Evolutionary conservation across 2,329 filamentous ascomycete species (phyloP), one percentile per base, ranked within the genome.

Genomic region (Fusarium mangiferae): DNA sequence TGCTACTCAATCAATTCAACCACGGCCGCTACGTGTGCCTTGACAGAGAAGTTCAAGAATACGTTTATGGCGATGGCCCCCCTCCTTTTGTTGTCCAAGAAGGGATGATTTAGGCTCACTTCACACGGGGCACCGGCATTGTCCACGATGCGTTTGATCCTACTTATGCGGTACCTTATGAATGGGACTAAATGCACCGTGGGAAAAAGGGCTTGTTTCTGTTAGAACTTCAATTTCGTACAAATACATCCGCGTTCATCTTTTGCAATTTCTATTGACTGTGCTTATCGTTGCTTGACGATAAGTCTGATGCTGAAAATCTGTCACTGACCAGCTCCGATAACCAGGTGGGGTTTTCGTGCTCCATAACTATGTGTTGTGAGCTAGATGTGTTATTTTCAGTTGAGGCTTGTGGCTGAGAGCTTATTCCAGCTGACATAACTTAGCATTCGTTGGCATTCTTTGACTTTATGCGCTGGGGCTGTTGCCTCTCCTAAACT

Each of bases 1-100:
- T 44, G 28, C 7, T 28, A 7, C 7, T 7, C 7, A 28, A 28
- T 28, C 28, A 28, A 28, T 7, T 6, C 28, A 6, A 3, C 28
- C 7, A 45, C 1, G 63, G 63, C 6, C 51, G 51, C 20, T 64
- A 45, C 5, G 0, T 65, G 18, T 49, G 55, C n/a, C 35, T 71
- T 2, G 41, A 71, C 14, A 62, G 11, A 1, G 62, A 71, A 12
- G 68, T 71, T 4, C 5, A 67, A 1, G 56, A 67, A 3, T 71
- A 71, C 26, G 4, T 71, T 8, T 71, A 71, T 14, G 35, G 51
- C n/a, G 26, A 49, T 54, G 62, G 67, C 5, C 55, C 68, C 12
- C 1, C 15, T 18, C 68, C 49, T 1, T 68, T 70, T 18, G 3
- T 22, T 35, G 10, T 8, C 18, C 4, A 2, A 2, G 24, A 51